phyloP scores from a whole-genome alignment of 2,329 filamentous ascomycete genomes.

The Leptodontidium sp. region DNA sequence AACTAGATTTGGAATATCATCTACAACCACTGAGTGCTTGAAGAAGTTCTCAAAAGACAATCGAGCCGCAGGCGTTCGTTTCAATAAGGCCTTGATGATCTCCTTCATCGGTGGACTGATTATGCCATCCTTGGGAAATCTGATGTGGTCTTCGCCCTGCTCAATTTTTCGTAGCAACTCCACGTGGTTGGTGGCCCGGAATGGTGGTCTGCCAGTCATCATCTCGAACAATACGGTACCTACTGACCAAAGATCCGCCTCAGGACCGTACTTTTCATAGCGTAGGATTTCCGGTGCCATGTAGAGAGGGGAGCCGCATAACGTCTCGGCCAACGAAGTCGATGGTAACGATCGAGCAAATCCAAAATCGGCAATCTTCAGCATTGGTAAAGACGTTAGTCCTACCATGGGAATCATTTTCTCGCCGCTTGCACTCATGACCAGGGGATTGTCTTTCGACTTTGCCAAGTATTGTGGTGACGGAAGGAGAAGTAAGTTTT shows the following conservation, averaged over 20 bases:
- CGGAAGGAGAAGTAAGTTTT: conserved; percentile 91
- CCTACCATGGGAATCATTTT: conserved; percentile 84
- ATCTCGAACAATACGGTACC: conserved; percentile 97
- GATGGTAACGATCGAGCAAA: conserved; percentile 92
- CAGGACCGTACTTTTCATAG: conserved; percentile 97
- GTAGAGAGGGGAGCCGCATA: conserved; percentile 96
- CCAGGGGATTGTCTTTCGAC: conserved; percentile 68
- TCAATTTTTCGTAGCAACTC: conserved; percentile 94
- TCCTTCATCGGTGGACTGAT: conserved; percentile 81
- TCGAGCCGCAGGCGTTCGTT: conserved; percentile 84
- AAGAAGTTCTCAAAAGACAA: conserved; percentile 91
- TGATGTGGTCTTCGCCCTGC: conserved; percentile 83
- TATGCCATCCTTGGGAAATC: conserved; percentile 76
- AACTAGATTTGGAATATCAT: conserved; percentile 80
- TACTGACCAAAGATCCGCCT: conserved; percentile 97
- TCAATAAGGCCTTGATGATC: conserved; percentile 81
- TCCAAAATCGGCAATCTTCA: conserved; percentile 99
- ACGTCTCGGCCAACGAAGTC: conserved; percentile 91
- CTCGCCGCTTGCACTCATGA: conserved; percentile 79
- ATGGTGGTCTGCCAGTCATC: conserved; percentile 89
- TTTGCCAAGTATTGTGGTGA: conserved; percentile 74
- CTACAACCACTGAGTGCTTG: conserved; percentile 73
- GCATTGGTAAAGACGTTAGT: conserved; percentile 86
- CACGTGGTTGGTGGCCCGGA: conserved; percentile 92
- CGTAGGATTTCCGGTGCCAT: conserved; percentile 98